Evolutionary conservation across 2,329 filamentous ascomycete genomes (phyloP).

Genomic region (Bipolaris sorokiniana): DNA sequence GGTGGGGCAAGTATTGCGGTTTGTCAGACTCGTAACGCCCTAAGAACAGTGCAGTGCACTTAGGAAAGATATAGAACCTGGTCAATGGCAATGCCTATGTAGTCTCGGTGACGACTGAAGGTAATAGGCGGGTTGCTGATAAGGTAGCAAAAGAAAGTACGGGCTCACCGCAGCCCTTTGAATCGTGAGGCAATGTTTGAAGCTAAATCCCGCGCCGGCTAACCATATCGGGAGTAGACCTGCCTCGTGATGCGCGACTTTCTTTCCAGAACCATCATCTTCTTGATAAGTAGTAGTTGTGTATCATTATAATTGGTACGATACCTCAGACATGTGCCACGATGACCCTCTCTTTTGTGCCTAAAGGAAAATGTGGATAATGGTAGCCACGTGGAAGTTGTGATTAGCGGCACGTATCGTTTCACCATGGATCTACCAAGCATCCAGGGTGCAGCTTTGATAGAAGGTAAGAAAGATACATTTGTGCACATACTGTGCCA

Average conservation of each 20-base stretch:
- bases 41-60: not conserved
- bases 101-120: slow-evolving; percentile 4
- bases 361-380: too few species aligned
- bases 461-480: too few species aligned
- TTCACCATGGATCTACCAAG: too few species aligned
- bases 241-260: slow-evolving; percentile 2
- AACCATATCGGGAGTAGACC: slow-evolving; percentile 19
- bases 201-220: slow-evolving; percentile 9
- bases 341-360: not conserved
- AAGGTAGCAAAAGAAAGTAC: slow-evolving; percentile 19
- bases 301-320: not conserved
- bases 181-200: slow-evolving; percentile 12
- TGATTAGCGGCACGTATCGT: too few species aligned
- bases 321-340: not conserved
- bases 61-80: not conserved
- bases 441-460: too few species aligned
- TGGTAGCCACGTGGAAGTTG: too few species aligned
- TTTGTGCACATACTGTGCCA: too few species aligned
- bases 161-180: slow-evolving; percentile 7
- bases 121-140: slow-evolving; percentile 10
- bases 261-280: not conserved
- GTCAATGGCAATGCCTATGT: not conserved
- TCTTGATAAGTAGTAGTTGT: not conserved
- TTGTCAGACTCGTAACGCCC: slow-evolving; percentile 3
- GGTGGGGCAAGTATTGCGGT: slow-evolving; percentile 5